A percentile compares a stretch with the other conserved stretches of the same genome.
Conservation (phyloP, 768 basidiomycete species). For the Imleria badia region DNA sequence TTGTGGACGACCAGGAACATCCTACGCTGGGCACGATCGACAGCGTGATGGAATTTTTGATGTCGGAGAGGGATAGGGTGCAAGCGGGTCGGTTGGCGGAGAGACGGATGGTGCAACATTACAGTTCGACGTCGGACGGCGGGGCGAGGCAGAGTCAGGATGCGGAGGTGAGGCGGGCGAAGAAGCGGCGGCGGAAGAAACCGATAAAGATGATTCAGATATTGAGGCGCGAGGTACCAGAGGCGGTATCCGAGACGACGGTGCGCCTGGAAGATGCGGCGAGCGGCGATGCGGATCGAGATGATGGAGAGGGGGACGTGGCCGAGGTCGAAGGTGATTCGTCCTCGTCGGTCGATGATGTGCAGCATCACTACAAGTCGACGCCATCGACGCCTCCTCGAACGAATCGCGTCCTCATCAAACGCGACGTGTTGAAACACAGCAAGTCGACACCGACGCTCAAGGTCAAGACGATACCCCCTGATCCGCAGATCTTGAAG, state of each 20-base stretch:
- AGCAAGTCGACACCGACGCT: constrained; percentile 50
- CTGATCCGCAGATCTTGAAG: constrained; percentile 49
- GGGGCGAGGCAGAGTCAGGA: constrained; percentile 39
- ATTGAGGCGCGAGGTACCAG: constrained; percentile 22
- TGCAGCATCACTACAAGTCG: constrained; percentile 20
- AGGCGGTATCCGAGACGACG: constrained; percentile 24
- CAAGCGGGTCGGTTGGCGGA: constrained; percentile 41
- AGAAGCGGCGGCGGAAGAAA: constrained; percentile 41
- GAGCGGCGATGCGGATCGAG: constrained; percentile 29
- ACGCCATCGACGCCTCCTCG: constrained; percentile 34
- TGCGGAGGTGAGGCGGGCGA: constrained; percentile 38
- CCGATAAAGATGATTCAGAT: constrained; percentile 30
- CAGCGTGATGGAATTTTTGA: constrained; percentile 72
- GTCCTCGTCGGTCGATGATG: constrained; percentile 30
- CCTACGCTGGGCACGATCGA: constrained; percentile 76
- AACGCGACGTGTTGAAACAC: constrained; percentile 35
- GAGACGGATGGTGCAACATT: constrained; percentile 25
- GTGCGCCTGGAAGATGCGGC: constrained; percentile 20
- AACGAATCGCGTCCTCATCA: constrained; percentile 18
- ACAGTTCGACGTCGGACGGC: constrained; percentile 37
- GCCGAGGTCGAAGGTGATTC: constrained; percentile 24
- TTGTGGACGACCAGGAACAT: constrained; percentile 35
- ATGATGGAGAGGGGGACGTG: constrained; percentile 13
- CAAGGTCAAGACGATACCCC: constrained; percentile 39
- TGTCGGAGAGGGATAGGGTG: constrained; percentile 63